Conservation (phyloP, 2,329 filamentous ascomycete genomes). For the Venturia pyrina region DNA sequence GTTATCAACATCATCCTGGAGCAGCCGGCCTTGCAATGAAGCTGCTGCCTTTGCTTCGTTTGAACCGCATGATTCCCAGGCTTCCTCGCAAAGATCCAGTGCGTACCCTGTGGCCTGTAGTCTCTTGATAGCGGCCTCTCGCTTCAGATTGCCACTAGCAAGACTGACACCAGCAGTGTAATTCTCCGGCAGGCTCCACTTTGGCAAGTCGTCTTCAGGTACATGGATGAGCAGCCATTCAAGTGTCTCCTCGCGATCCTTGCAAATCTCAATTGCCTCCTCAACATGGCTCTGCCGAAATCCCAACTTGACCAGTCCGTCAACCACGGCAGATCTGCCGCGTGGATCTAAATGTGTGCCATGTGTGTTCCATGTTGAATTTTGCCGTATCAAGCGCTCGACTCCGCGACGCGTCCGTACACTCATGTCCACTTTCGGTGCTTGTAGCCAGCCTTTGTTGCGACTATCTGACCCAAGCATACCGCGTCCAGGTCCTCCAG, state of each 20-base stretch:
- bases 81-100: slow-evolving; percentile 67
- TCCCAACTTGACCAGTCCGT: slow-evolving; percentile 66
- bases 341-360: slow-evolving; percentile 52
- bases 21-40: slow-evolving; percentile 61
- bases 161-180: slow-evolving; percentile 87
- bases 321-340: slow-evolving; percentile 52
- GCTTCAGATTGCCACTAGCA: slow-evolving; percentile 68
- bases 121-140: slow-evolving; percentile 73
- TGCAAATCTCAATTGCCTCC: slow-evolving; percentile 79
- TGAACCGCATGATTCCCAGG: slow-evolving; percentile 58
- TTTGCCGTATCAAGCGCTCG: slow-evolving; percentile 66
- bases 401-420: slow-evolving; percentile 67
- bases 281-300: slow-evolving; percentile 85
- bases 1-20: slow-evolving; percentile 29
- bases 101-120: slow-evolving; percentile 79
- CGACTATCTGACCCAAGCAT: slow-evolving; percentile 31
- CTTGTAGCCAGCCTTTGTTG: slow-evolving; percentile 65
- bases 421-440: slow-evolving; percentile 90
- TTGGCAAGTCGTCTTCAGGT: slow-evolving; percentile 89
- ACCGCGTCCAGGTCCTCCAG: slow-evolving; percentile 23
- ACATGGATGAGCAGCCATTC: slow-evolving; percentile 97
- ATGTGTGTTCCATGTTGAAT: slow-evolving; percentile 82
- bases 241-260: slow-evolving; percentile 81
- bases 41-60: slow-evolving; percentile 73
- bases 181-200: slow-evolving; percentile 82